Conservation (phyloP, 345 rosid genomes). For the Nephelium lappaceum region DNA sequence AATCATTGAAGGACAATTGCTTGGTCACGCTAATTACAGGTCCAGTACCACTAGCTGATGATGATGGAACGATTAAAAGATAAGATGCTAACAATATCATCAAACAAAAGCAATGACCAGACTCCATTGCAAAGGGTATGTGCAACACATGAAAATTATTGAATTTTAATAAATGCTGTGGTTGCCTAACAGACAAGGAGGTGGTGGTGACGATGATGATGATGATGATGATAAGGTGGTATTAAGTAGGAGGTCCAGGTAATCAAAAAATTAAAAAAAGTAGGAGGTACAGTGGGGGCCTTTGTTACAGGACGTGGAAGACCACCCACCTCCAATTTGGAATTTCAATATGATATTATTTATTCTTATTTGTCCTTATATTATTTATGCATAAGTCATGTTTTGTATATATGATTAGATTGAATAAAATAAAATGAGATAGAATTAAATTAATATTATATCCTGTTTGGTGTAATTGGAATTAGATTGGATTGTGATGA, state of each 20-base stretch:
- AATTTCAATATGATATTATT: not conserved
- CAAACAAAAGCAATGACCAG: not conserved
- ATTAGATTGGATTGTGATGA: too few species aligned
- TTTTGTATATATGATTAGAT: too few species aligned
- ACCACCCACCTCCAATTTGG: not conserved
- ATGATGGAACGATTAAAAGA: conserved; percentile 12
- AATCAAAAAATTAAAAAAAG: too few species aligned
- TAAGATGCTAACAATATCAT: not conserved
- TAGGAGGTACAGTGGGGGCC: too few species aligned
- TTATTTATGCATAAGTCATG: too few species aligned
- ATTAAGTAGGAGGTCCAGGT: not conserved
- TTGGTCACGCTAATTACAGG: conserved; percentile 40
- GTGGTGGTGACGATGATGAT: not conserved
- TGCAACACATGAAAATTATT: too few species aligned
- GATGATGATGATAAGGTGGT: not conserved
- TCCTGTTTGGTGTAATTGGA: too few species aligned
- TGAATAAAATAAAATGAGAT: too few species aligned
- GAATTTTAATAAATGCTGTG: not conserved
- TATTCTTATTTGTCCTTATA: not conserved
- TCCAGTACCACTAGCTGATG: conserved; percentile 12
- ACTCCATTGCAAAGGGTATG: conserved; percentile 1
- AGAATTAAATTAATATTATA: too few species aligned
- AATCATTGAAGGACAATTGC: conserved; percentile 42
- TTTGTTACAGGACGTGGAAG: not conserved
- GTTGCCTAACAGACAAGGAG: not conserved